phyloP scores from a whole-genome alignment of 2,329 filamentous ascomycete species.

The Colletotrichum sublineola region DNA sequence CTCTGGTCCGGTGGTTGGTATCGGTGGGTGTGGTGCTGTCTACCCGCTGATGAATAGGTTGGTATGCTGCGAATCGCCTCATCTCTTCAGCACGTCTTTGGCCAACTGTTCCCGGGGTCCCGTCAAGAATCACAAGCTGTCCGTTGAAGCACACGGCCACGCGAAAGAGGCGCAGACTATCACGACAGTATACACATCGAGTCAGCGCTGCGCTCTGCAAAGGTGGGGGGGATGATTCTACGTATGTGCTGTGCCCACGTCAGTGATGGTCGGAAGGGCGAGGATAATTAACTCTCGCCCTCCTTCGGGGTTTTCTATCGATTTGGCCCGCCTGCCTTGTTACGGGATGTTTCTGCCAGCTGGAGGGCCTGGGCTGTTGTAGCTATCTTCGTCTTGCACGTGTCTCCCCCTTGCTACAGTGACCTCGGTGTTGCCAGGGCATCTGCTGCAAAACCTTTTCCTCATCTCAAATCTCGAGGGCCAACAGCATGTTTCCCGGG shows the following conservation, averaged over 20 bases:
- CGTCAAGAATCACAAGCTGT: background rate
- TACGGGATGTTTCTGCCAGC: slow-evolving; percentile 39
- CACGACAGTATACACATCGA: slow-evolving; percentile 6
- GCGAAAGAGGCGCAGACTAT: background rate
- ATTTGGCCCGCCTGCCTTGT: slow-evolving; percentile 5
- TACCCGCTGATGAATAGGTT: background rate
- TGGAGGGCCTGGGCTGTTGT: slow-evolving; percentile 19
- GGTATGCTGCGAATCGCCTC: slow-evolving; percentile 26
- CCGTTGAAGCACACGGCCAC: background rate
- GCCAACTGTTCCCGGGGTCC: slow-evolving; percentile 1
- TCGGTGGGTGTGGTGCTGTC: slow-evolving; percentile 29
- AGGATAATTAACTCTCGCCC: slow-evolving; percentile 14
- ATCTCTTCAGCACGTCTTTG: slow-evolving; percentile 12
- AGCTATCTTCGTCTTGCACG: slow-evolving; percentile 37
- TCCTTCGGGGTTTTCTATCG: background rate
- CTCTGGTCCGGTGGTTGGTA: slow-evolving; percentile 14
- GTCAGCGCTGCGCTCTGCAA: slow-evolving; percentile 23
- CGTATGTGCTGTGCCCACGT: background rate
- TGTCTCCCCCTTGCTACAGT: slow-evolving; percentile 25
- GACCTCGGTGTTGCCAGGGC: slow-evolving; percentile 22
- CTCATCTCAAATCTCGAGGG: slow-evolving; percentile 15
- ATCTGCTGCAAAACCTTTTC: slow-evolving; percentile 11
- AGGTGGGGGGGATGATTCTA: slow-evolving; percentile 10
- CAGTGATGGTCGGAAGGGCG: slow-evolving; percentile 18
- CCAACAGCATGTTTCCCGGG: slow-evolving; percentile 8